Percentiles rank a stretch among this genome's conserved stretches.
Conservation (phyloP, 345 rosid genomes). For the Turritis glabra region DNA sequence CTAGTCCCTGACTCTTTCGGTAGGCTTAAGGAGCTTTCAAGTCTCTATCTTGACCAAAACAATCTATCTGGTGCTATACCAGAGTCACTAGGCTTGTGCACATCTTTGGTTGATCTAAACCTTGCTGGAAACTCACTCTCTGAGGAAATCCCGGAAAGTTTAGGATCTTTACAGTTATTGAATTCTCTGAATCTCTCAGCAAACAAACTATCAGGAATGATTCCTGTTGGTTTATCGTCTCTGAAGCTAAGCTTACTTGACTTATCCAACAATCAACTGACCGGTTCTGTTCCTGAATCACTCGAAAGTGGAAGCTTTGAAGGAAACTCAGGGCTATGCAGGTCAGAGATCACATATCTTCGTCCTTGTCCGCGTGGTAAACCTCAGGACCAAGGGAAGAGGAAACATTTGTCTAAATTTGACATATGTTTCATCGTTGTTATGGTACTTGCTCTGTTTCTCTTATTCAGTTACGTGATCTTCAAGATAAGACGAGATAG, state of each 20-base stretch:
- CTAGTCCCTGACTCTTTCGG: slow-evolving; percentile 53
- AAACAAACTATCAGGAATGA: slow-evolving; percentile 69
- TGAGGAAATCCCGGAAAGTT: slow-evolving; percentile 60
- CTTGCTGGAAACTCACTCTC: slow-evolving; percentile 63
- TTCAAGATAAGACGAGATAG: slow-evolving; percentile 39
- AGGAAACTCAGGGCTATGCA: slow-evolving; percentile 72
- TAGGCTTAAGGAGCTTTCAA: slow-evolving; percentile 53
- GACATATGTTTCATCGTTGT: slow-evolving; percentile 48
- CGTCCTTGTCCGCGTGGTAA: slow-evolving; percentile 45
- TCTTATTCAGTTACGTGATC: slow-evolving; percentile 39
- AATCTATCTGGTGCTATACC: slow-evolving; percentile 64
- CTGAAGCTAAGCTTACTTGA: slow-evolving; percentile 73
- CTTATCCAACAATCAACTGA: slow-evolving; percentile 64
- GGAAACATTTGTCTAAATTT: slow-evolving; percentile 38
- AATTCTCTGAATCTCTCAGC: slow-evolving; percentile 71
- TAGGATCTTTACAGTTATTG: slow-evolving; percentile 50
- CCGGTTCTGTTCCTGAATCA: slow-evolving; percentile 62
- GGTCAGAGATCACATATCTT: slow-evolving; percentile 43
- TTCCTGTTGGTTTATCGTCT: slow-evolving; percentile 55
- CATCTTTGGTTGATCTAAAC: slow-evolving; percentile 50
- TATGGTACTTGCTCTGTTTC: slow-evolving; percentile 39
- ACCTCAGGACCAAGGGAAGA: slow-evolving; percentile 22
- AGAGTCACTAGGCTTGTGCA: slow-evolving; percentile 55
- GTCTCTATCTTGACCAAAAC: slow-evolving; percentile 53
- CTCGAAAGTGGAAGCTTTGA: slow-evolving; percentile 50